Base-by-base conservation (phyloP, 2,329 filamentous ascomycete genomes). In the Nemania bipapillata region DNA sequence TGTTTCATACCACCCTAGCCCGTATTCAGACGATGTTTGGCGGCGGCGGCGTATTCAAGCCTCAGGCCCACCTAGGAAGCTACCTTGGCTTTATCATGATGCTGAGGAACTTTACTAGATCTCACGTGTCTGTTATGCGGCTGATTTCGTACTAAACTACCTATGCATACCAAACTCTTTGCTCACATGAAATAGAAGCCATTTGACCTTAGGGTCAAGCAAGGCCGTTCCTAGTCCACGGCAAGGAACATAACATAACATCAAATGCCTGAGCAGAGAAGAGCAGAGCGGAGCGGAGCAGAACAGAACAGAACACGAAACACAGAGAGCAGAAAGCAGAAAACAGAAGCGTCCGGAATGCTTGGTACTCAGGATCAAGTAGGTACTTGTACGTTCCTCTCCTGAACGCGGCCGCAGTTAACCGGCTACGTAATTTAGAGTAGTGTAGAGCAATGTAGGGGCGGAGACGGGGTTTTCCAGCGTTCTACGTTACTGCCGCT, bases 341-440 rank as follows among this genome's bases (percentile, higher is more conserved):
- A n/a, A 45, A 47, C 42, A 62, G 58, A 58, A 63, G 32, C 55
- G 63, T 54, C 40, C 73, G 74, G 74, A 77, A 77, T 77, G 73
- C 70, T 73, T 73, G 69, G 72, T 72, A 42, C 69, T 64, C 68
- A 69, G 70, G 61, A 74, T 58, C 56, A 24, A 63, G 24, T 53
- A 52, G 62, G 61, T 50, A 57, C 40, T 53, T 65, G 45, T 53
- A 63, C 56, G 49, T 65, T 49, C 56, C 62, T 50, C 24, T 24
- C 72, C 75, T 65, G 74, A 74, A 77, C 72, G 74, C 74, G 75
- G 74, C 66, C 64, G 71, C 62, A 55, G 53, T 62, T 65, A 60
- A 52, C 56, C 72, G 69, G 65, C 69, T 70, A 71, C 62, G 69
- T 73, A 64, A 70, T 47, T 61, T 73, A 73, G 70, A 67, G 66